phyloP scores from a whole-genome alignment of 2,329 filamentous ascomycete genomes.

The Fusarium sambucinum region DNA sequence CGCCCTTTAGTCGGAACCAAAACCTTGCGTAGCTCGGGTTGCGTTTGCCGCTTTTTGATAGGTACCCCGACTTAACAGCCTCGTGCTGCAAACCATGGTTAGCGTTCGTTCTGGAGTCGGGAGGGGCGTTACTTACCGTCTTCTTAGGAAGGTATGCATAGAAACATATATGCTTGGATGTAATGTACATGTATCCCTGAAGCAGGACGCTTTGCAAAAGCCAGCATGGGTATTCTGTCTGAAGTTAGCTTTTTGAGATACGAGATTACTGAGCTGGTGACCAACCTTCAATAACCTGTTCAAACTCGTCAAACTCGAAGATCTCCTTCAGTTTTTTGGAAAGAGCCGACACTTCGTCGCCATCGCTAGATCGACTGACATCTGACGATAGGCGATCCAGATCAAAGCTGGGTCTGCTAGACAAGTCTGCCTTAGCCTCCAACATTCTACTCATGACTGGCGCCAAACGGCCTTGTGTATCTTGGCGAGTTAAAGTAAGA shows the following conservation, averaged over 20 bases:
- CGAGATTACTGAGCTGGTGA: not conserved
- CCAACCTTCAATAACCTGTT: constrained; percentile 84
- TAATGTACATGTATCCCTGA: constrained; percentile 97
- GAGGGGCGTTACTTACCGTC: constrained; percentile 66
- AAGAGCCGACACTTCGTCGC: constrained; percentile 68
- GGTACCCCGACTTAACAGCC: constrained; percentile 85
- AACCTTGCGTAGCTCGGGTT: constrained; percentile 90
- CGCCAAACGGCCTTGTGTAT: constrained; percentile 65
- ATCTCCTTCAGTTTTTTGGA: constrained; percentile 83
- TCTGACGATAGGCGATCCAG: constrained; percentile 61
- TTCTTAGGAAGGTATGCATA: constrained; percentile 98
- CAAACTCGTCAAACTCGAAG: constrained; percentile 83
- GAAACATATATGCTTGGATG: constrained; percentile 92
- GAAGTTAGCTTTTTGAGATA: constrained; percentile 30
- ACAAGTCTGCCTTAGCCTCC: constrained; percentile 75
- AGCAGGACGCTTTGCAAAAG: constrained; percentile 90
- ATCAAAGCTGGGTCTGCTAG: constrained; percentile 69
- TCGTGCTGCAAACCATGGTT: constrained; percentile 65
- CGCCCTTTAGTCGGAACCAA: constrained; percentile 93
- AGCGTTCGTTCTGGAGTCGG: constrained; percentile 10
- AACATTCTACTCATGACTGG: constrained; percentile 84
- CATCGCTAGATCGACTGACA: constrained; percentile 49
- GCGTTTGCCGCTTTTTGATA: constrained; percentile 88
- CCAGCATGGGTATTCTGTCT: constrained; percentile 89
- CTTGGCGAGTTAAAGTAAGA: constrained; percentile 39